Evolutionary conservation across 2,329 filamentous ascomycete genomes (phyloP).

Genomic region (Hypoxylon sp.): DNA sequence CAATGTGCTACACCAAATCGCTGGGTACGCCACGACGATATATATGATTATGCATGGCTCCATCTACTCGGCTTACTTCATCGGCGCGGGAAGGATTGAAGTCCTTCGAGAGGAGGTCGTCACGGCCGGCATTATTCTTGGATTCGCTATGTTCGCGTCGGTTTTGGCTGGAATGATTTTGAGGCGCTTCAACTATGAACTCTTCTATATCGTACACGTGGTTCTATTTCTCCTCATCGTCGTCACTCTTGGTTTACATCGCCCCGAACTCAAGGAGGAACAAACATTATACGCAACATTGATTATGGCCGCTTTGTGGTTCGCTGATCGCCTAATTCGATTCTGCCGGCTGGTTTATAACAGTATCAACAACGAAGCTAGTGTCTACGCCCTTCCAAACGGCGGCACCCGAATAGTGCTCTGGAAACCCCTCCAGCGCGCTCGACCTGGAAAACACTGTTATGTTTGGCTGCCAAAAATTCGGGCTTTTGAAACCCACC

Average conservation of each 20-base stretch:
- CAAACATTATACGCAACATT: conserved; percentile 58
- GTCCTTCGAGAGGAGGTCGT: conserved; percentile 52
- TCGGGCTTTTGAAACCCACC: conserved; percentile 71
- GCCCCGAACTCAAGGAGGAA: conserved; percentile 57
- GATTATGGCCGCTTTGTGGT: conserved; percentile 60
- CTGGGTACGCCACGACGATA: conserved; percentile 60
- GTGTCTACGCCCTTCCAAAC: conserved; percentile 60
- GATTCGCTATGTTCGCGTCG: conserved; percentile 57
- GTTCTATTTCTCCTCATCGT: conserved; percentile 59
- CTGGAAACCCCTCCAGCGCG: conserved; percentile 61
- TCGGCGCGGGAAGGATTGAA: conserved; percentile 36
- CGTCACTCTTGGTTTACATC: conserved; percentile 61
- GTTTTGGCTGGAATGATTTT: conserved; percentile 55
- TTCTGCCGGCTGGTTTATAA: conserved; percentile 56
- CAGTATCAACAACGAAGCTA: conserved; percentile 59
- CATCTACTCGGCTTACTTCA: conserved; percentile 55
- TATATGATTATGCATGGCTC: conserved; percentile 57
- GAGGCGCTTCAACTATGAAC: conserved; percentile 60
- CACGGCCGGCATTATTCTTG: conserved; percentile 57
- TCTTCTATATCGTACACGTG: conserved; percentile 64
- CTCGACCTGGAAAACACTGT: conserved; percentile 71
- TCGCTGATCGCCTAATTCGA: conserved; percentile 61
- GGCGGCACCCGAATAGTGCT: conserved; percentile 63
- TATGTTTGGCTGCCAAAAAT: conserved; percentile 75
- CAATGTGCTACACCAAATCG: conserved; percentile 63